Evolutionary conservation across 2,329 filamentous ascomycete genomes (phyloP).

Genomic region (Cladosporium sp.): DNA sequence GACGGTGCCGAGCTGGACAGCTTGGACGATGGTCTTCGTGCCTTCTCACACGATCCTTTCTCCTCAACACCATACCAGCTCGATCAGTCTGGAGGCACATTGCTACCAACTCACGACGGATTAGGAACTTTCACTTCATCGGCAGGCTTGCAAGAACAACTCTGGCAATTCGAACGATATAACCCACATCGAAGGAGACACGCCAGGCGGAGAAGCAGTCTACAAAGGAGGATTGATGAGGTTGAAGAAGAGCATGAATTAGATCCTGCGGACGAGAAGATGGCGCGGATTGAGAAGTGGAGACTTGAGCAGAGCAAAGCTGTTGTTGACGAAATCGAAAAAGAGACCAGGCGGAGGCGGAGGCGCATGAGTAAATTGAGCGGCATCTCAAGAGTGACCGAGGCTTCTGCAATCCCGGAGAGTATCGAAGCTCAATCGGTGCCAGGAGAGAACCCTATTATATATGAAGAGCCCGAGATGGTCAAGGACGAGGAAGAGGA

Average conservation of each 20-base stretch:
- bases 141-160: conserved; percentile 68
- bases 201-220: conserved; percentile 51
- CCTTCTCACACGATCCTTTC: conserved; percentile 68
- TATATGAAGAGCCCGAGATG: conserved; percentile 17
- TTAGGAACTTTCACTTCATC: conserved; percentile 69
- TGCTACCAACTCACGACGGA: conserved; percentile 90
- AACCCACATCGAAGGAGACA: conserved; percentile 67
- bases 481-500: conserved; percentile 24
- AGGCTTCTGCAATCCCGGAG: conserved; percentile 20
- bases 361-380: conserved; percentile 61
- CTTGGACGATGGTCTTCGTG: conserved; percentile 84
- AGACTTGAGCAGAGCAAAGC: conserved; percentile 83
- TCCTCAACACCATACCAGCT: conserved; percentile 42
- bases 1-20: conserved; percentile 84
- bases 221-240: conserved; percentile 54
- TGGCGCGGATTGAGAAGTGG: conserved; percentile 85
- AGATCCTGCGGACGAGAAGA: conserved; percentile 66
- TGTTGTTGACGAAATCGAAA: conserved; percentile 82
- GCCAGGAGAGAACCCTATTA: conserved; percentile 24
- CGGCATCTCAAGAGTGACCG: conserved; percentile 31
- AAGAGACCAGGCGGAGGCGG: conserved; percentile 64
- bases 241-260: conserved; percentile 47
- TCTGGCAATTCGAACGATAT: conserved; percentile 84
- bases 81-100: conserved; percentile 58
- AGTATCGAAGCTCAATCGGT: conserved; percentile 15